Evolutionary conservation across 2,329 filamentous ascomycete species (phyloP).

Genomic region (Cercospora sesami): DNA sequence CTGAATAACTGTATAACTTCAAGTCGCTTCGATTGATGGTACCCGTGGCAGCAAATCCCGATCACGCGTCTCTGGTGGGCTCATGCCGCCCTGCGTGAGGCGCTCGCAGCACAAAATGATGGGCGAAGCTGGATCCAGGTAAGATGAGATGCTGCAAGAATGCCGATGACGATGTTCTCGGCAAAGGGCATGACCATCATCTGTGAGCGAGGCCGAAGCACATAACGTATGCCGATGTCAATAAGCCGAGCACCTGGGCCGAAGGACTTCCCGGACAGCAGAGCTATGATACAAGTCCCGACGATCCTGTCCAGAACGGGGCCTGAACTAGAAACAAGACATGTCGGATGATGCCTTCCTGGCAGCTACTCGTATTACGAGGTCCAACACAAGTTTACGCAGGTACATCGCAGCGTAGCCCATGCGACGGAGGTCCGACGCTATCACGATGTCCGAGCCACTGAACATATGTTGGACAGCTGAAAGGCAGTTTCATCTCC

Average conservation of each 20-base stretch:
- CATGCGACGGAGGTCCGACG: neutral
- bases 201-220: neutral
- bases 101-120: too few relatives aligned
- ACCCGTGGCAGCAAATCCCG: neutral
- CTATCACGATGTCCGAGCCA: neutral
- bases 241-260: neutral
- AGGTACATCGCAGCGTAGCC: neutral
- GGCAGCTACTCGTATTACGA: neutral
- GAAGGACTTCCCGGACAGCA: neutral
- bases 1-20: neutral
- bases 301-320: neutral
- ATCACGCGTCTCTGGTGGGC: too few relatives aligned
- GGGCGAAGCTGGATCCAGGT: neutral
- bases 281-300: neutral
- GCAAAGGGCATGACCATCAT: neutral
- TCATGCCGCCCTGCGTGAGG: too few relatives aligned
- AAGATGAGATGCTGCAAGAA: neutral
- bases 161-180: neutral
- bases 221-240: neutral
- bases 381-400: neutral
- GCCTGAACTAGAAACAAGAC: neutral
- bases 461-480: neutral
- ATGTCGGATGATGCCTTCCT: neutral
- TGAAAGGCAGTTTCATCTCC: neutral
- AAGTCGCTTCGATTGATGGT: neutral